These are phyloP conservation scores for Aspergillus japonicus DNA, from an alignment of 2,329 filamentous ascomycete species.

Conservation along the genomic window DNA sequence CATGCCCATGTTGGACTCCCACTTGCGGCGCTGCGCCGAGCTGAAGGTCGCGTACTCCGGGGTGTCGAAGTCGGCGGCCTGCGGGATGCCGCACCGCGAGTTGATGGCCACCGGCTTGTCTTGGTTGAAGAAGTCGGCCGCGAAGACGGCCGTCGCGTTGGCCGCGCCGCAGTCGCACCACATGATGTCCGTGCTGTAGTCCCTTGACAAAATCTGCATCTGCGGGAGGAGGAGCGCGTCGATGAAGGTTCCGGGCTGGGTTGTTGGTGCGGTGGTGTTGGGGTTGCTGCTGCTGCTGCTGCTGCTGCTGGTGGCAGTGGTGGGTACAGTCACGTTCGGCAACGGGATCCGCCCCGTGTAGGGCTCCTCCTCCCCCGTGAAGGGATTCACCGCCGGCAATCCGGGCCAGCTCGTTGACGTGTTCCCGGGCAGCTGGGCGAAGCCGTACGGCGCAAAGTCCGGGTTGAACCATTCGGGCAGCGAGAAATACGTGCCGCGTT, in stretches of 20 bases:
- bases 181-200: slow-evolving; percentile 47
- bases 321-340: too few species aligned
- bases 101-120: slow-evolving; percentile 56
- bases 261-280: background rate
- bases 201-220: slow-evolving; percentile 43
- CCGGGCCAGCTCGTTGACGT: slow-evolving; percentile 3
- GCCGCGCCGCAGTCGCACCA: slow-evolving; percentile 51
- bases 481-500: slow-evolving; percentile 47
- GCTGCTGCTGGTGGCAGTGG: too few species aligned
- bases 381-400: slow-evolving; percentile 27
- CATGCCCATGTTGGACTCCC: slow-evolving; percentile 61
- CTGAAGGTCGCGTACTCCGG: slow-evolving; percentile 57
- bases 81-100: slow-evolving; percentile 55
- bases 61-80: slow-evolving; percentile 57
- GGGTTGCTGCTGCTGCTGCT: too few species aligned
- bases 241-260: background rate
- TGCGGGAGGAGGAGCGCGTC: slow-evolving; percentile 34
- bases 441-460: slow-evolving; percentile 43
- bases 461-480: slow-evolving; percentile 51
- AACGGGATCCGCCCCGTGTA: background rate
- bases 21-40: slow-evolving; percentile 55
- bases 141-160: slow-evolving; percentile 45
- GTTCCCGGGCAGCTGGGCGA: slow-evolving; percentile 20
- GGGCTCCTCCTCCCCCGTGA: background rate
- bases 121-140: slow-evolving; percentile 46